These are phyloP conservation scores for Gracilariopsis chorda DNA, from an alignment of 23 red algal species.

Conservation along the genomic window DNA sequence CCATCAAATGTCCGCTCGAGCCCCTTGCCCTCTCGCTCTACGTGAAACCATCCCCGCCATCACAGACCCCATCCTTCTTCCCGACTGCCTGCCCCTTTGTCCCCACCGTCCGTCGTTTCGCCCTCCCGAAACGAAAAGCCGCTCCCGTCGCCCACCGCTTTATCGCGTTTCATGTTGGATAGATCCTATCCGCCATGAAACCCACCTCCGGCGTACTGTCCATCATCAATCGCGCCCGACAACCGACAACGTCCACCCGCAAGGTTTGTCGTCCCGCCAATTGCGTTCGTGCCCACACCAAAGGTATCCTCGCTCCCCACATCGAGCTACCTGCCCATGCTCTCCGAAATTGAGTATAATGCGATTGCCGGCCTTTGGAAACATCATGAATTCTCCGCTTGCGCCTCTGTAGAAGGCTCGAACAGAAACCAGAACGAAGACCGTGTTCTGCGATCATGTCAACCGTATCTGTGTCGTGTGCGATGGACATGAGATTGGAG, in stretches of 20 bases:
- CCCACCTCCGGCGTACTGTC: too few relatives aligned
- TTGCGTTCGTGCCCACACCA: not conserved
- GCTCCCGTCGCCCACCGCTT: too few relatives aligned
- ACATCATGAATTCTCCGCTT: not conserved
- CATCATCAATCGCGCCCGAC: too few relatives aligned
- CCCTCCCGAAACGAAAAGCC: too few relatives aligned
- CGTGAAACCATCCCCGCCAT: too few relatives aligned
- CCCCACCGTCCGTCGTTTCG: too few relatives aligned
- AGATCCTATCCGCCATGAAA: too few relatives aligned
- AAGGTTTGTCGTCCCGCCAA: not conserved
- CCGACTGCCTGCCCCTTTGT: too few relatives aligned
- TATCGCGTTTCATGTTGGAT: too few relatives aligned
- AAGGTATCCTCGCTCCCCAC: not conserved
- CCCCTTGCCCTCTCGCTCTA: too few relatives aligned
- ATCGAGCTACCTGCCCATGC: not conserved
- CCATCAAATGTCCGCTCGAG: too few relatives aligned
- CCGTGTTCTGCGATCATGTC: constrained; percentile 12
- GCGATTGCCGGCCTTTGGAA: not conserved
- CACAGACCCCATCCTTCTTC: too few relatives aligned
- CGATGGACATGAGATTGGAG: constrained; percentile 11
- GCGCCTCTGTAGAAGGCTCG: not conserved
- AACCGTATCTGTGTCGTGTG: constrained; percentile 25
- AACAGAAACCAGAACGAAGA: constrained; percentile 14
- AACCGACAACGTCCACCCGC: not conserved
- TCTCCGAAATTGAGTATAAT: not conserved